Conservation (phyloP, 805 yeast species). For the Barnettozyma sp. region DNA sequence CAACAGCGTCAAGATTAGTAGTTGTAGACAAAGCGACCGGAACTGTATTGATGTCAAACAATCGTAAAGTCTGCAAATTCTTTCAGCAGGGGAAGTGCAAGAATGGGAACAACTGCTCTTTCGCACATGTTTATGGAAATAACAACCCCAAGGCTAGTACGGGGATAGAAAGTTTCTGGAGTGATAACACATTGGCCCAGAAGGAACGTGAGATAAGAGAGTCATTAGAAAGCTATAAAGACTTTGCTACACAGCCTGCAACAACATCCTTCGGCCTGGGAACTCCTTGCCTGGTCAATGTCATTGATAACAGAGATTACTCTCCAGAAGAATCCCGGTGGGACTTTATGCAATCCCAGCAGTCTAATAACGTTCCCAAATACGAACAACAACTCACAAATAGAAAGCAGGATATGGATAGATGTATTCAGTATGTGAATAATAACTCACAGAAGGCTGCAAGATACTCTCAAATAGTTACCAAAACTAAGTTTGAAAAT, state of each 20-base stretch:
- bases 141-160: slow-evolving; percentile 9
- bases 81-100: slow-evolving; percentile 36
- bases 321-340: slow-evolving; percentile 48
- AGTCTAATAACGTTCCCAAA: slow-evolving; percentile 29
- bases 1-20: too few relatives aligned
- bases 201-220: slow-evolving; percentile 26
- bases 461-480: slow-evolving; percentile 45
- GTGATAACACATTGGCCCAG: slow-evolving; percentile 18
- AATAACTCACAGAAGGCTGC: slow-evolving; percentile 45
- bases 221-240: slow-evolving; percentile 17
- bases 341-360: slow-evolving; percentile 37
- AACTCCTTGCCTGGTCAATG: slow-evolving; percentile 40
- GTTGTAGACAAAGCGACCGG: too few relatives aligned
- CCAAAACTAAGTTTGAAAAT: slow-evolving; percentile 26
- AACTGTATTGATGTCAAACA: too few relatives aligned
- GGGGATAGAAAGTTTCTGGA: slow-evolving; percentile 20
- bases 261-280: slow-evolving; percentile 41
- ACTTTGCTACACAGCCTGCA: slow-evolving; percentile 28
- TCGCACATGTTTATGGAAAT: slow-evolving; percentile 33
- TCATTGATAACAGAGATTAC: slow-evolving; percentile 45
- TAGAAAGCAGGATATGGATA: slow-evolving; percentile 41
- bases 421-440: slow-evolving; percentile 32
- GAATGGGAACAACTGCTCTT: slow-evolving; percentile 37
- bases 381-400: slow-evolving; percentile 36
- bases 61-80: slow-evolving; percentile 35